A percentile compares a stretch with the other conserved stretches of the same genome.
Conservation (phyloP, 495 filamentous ascomycete genomes). For the Penicillium malachiteum region DNA sequence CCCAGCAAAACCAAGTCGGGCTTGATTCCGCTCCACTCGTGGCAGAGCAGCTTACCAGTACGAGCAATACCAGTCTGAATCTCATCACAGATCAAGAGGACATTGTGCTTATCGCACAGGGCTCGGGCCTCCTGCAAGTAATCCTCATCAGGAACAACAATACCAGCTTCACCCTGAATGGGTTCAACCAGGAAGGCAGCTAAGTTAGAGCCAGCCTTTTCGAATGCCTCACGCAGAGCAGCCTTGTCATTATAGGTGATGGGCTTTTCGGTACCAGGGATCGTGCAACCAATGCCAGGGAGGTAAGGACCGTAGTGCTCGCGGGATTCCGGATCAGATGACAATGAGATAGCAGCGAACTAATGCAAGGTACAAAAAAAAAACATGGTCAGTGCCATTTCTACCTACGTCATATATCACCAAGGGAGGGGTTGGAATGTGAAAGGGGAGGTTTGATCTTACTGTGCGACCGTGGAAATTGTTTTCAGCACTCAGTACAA, state of each 20-base stretch:
- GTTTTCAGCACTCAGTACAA: slow-evolving; percentile 80
- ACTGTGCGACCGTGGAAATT: slow-evolving; percentile 98
- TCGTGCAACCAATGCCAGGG: slow-evolving; percentile 76
- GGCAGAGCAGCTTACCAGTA: slow-evolving; percentile 89
- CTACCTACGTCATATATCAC: slow-evolving; percentile 5
- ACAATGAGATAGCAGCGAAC: slow-evolving; percentile 95
- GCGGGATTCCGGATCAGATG: slow-evolving; percentile 88
- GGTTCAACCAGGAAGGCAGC: slow-evolving; percentile 96
- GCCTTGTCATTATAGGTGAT: slow-evolving; percentile 85
- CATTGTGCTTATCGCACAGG: slow-evolving; percentile 91
- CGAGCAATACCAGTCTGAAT: slow-evolving; percentile 97
- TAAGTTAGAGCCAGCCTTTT: slow-evolving; percentile 76
- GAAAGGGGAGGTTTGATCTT: slow-evolving; percentile 30
- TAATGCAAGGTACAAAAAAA: slow-evolving; percentile 36
- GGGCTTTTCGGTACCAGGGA: slow-evolving; percentile 71
- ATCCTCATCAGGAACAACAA: slow-evolving; percentile 88
- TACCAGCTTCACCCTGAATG: slow-evolving; percentile 93
- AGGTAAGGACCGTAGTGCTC: slow-evolving; percentile 97
- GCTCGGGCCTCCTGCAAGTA: slow-evolving; percentile 80
- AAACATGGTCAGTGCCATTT: slow-evolving; percentile 8
- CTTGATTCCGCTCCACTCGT: slow-evolving; percentile 91
- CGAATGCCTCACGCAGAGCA: slow-evolving; percentile 76
- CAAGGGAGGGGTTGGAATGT: neutral
- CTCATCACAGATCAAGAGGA: slow-evolving; percentile 95
- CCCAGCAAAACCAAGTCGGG: slow-evolving; percentile 93